phyloP scores from a whole-genome alignment of 139 green algal genomes.

The Mychonastes homosphaera region DNA sequence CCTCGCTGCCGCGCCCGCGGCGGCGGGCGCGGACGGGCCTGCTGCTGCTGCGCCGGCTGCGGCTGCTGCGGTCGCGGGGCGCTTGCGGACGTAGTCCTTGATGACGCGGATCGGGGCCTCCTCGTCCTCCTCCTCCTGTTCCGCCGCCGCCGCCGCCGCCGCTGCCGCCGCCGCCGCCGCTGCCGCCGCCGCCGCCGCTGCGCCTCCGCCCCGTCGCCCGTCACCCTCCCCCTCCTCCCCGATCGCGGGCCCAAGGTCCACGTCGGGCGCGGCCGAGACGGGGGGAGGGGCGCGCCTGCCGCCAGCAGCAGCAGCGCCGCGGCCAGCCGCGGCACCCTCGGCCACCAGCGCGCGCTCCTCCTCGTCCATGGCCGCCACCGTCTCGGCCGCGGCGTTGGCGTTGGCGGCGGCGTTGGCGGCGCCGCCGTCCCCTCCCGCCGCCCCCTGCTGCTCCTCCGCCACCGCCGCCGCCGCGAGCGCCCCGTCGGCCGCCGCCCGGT shows the following conservation, averaged over 20 bases:
- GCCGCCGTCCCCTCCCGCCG: constrained; percentile 9
- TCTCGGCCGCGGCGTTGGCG: background rate
- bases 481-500: constrained; percentile 33
- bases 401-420: background rate
- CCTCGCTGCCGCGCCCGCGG: background rate
- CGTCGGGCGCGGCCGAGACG: background rate
- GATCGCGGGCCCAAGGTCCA: constrained; percentile 4
- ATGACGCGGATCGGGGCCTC: constrained; percentile 65
- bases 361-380: constrained; percentile 62
- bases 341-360: constrained; percentile 73
- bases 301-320: background rate
- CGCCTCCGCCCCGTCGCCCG: no score
- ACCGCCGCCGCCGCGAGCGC: constrained; percentile 1
- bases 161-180: background rate
- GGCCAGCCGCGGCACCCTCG: constrained; percentile 31
- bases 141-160: constrained; percentile 8
- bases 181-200: background rate
- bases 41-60: constrained; percentile 7
- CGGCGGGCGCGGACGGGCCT: constrained; percentile 1
- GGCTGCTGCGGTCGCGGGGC: constrained; percentile 26
- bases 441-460: constrained; percentile 11
- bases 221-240: constrained; percentile 43
- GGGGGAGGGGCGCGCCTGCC: background rate
- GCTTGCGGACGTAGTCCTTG: constrained; percentile 86
- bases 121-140: constrained; percentile 33